Percentiles rank a stretch among this genome's conserved stretches.
phyloP scores from a whole-genome alignment of 2,329 filamentous ascomycete genomes.

The Claviceps humidiphila region DNA sequence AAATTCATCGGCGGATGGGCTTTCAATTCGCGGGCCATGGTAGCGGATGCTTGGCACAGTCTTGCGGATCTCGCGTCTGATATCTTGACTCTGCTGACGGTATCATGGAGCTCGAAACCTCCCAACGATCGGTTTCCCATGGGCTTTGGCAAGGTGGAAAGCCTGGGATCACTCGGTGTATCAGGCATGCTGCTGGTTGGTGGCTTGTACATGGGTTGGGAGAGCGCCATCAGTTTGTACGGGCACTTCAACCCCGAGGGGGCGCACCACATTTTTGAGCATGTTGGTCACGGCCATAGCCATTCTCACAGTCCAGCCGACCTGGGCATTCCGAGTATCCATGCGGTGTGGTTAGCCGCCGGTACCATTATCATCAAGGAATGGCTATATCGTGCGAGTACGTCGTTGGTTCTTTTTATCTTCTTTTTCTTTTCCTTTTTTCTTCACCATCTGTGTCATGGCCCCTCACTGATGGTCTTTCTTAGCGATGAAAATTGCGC shows the following conservation, averaged over 20 bases:
- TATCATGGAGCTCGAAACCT: conserved; percentile 81
- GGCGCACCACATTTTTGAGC: conserved; percentile 48
- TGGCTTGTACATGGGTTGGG: conserved; percentile 83
- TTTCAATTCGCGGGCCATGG: conserved; percentile 88
- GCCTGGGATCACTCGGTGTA: conserved; percentile 81
- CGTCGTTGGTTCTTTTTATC: conserved; percentile 26
- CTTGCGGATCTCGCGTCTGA: conserved; percentile 92
- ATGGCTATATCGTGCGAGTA: conserved; percentile 93
- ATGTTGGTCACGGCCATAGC: conserved; percentile 49
- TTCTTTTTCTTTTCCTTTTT: background rate
- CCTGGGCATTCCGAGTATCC: conserved; percentile 60
- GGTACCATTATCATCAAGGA: conserved; percentile 89
- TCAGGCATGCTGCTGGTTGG: conserved; percentile 82
- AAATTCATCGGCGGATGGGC: conserved; percentile 87
- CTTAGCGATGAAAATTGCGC: conserved; percentile 84
- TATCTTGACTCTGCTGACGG: conserved; percentile 83
- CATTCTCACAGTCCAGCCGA: conserved; percentile 40
- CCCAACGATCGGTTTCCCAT: conserved; percentile 74
- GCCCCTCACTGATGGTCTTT: background rate
- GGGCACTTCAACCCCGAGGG: conserved; percentile 61
- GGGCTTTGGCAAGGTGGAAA: conserved; percentile 97
- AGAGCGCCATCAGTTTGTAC: conserved; percentile 54
- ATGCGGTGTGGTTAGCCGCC: conserved; percentile 86
- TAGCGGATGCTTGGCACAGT: conserved; percentile 91
- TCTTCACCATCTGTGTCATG: background rate